A percentile compares a stretch with the other conserved stretches of the same genome.
These are phyloP conservation scores for Leccinum holopus DNA, from an alignment of 1,284 basidiomycete genomes.

Conservation along the genomic window DNA sequence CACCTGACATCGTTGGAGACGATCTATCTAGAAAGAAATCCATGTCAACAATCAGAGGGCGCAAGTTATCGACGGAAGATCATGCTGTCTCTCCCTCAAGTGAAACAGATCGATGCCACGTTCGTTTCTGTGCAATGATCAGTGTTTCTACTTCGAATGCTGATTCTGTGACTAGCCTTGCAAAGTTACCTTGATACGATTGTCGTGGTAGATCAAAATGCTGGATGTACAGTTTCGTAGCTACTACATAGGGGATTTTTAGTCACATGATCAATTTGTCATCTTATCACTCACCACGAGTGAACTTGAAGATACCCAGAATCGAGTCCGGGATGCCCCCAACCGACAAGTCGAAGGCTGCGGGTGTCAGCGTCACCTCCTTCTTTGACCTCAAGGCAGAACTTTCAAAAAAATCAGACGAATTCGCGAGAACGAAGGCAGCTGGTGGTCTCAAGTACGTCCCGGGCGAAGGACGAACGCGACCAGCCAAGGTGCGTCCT, in stretches of 20 bases:
- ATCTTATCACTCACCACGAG: neutral
- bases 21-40: slow-evolving; percentile 94
- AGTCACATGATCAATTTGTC: slow-evolving; percentile 16
- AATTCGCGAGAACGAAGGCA: slow-evolving; percentile 58
- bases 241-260: neutral
- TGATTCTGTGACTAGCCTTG: slow-evolving; percentile 22
- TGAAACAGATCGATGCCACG: slow-evolving; percentile 96
- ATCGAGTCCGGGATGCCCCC: slow-evolving; percentile 34
- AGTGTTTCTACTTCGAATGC: neutral
- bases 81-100: slow-evolving; percentile 83
- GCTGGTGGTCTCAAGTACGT: slow-evolving; percentile 50
- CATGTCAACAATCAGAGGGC: slow-evolving; percentile 80
- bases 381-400: slow-evolving; percentile 78
- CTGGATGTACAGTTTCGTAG: neutral
- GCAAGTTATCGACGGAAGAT: slow-evolving; percentile 87
- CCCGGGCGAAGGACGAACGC: slow-evolving; percentile 53
- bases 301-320: slow-evolving; percentile 10
- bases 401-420: slow-evolving; percentile 63
- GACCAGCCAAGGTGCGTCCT: slow-evolving; percentile 60
- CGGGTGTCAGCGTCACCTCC: slow-evolving; percentile 66
- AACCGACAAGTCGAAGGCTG: slow-evolving; percentile 56
- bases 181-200: slow-evolving; percentile 13
- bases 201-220: no score
- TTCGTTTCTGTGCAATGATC: slow-evolving; percentile 42
- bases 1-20: slow-evolving; percentile 74